Conservation (phyloP, 169 alveolate genomes). For the Neospora caninum region DNA sequence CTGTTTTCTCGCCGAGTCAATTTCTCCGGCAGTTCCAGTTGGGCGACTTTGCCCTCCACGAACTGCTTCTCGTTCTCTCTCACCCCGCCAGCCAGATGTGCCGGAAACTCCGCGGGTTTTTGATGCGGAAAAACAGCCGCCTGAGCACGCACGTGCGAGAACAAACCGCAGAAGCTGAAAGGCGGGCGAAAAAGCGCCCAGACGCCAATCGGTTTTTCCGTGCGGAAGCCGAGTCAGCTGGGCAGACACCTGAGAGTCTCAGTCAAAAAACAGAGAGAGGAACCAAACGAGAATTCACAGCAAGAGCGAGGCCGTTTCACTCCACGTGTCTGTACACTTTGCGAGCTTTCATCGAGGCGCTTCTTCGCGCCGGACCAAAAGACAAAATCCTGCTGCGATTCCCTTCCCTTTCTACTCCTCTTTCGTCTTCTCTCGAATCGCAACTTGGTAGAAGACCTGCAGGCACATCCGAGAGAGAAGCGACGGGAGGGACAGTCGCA, state of each 20-base stretch:
- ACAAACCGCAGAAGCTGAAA: background rate
- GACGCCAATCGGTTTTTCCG: background rate
- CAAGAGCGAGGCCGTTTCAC: background rate
- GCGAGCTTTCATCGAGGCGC: background rate
- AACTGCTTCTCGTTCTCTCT: conserved; percentile 44
- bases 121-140: conserved; percentile 2
- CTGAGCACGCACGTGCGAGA: background rate
- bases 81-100: conserved; percentile 33
- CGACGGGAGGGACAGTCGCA: background rate
- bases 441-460: too few species aligned
- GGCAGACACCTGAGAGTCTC: background rate
- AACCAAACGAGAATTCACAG: background rate
- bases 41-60: conserved; percentile 43
- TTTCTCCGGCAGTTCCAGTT: conserved; percentile 52
- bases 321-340: conserved; percentile 31
- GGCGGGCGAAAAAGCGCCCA: background rate
- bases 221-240: background rate
- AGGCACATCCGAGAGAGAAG: too few species aligned
- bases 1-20: conserved; percentile 25
- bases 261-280: background rate
- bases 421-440: background rate
- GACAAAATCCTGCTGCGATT: background rate
- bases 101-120: conserved; percentile 40
- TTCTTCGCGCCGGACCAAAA: background rate
- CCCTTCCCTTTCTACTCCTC: background rate